Conservation (phyloP, 1,284 basidiomycete genomes). For the Puccinia novopanici region DNA sequence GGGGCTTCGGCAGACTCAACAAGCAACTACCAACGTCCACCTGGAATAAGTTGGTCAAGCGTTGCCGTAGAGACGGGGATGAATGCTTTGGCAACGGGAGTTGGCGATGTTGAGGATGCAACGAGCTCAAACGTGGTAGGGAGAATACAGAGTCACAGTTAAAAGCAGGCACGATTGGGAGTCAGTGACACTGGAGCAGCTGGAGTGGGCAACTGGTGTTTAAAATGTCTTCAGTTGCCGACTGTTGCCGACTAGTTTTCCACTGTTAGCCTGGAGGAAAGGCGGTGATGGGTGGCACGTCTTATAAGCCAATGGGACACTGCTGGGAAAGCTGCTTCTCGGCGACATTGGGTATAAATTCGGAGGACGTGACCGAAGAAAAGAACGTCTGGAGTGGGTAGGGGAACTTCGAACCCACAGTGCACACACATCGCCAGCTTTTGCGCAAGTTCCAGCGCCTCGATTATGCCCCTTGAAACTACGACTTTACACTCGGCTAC, state of each 20-base stretch:
- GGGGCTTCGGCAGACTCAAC: not conserved
- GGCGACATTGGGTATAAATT: not conserved
- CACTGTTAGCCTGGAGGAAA: not conserved
- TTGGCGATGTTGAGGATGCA: not conserved
- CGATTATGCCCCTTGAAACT: not conserved
- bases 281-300: not conserved
- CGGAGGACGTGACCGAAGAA: not conserved
- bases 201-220: not conserved
- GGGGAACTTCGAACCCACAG: slow-evolving; percentile 5
- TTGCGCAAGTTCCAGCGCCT: not conserved
- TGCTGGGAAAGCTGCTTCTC: not conserved
- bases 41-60: not conserved
- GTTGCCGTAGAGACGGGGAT: not conserved
- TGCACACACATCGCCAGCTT: not conserved
- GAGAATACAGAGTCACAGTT: slow-evolving; percentile 1
- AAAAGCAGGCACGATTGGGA: not conserved
- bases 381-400: not conserved
- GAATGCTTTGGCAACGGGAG: not conserved
- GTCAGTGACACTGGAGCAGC: not conserved
- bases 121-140: not conserved
- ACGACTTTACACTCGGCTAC: not conserved
- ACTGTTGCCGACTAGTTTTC: not conserved
- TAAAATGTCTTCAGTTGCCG: not conserved
- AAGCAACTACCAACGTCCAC: not conserved
- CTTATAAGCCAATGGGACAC: not conserved